Evolutionary conservation across 352 stramenopile species (phyloP).

Genomic region (Globisporangium viniferum): DNA sequence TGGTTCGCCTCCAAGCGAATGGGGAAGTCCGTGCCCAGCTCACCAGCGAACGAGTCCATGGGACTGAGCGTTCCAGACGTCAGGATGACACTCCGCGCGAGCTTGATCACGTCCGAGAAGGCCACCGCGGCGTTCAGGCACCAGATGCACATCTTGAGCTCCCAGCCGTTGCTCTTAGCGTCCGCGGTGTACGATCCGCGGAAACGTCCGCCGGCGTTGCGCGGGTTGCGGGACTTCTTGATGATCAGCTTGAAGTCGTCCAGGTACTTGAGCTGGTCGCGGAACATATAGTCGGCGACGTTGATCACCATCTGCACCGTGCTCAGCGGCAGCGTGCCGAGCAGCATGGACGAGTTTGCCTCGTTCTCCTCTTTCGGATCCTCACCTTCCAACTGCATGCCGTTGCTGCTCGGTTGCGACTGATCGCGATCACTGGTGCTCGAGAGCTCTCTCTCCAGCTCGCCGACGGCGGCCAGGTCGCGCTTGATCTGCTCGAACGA

Average conservation of each 20-base stretch:
- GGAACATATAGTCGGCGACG: slow-evolving; percentile 80
- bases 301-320: slow-evolving; percentile 62
- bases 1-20: slow-evolving; percentile 85
- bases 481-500: slow-evolving; percentile 40
- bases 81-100: slow-evolving; percentile 74
- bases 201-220: slow-evolving; percentile 18
- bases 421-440: slow-evolving; percentile 24
- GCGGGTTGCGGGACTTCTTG: slow-evolving; percentile 28
- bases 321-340: slow-evolving; percentile 51
- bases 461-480: slow-evolving; percentile 41
- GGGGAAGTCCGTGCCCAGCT: slow-evolving; percentile 76
- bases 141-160: slow-evolving; percentile 85
- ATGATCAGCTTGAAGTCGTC: slow-evolving; percentile 81
- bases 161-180: slow-evolving; percentile 29
- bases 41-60: slow-evolving; percentile 85
- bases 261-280: slow-evolving; percentile 72
- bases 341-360: slow-evolving; percentile 19
- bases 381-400: slow-evolving; percentile 16
- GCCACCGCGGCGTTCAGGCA: slow-evolving; percentile 82
- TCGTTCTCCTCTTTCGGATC: slow-evolving; percentile 22
- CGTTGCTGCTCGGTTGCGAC: slow-evolving; percentile 20
- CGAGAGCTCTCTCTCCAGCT: slow-evolving; percentile 57
- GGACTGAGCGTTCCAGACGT: slow-evolving; percentile 83
- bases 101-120: slow-evolving; percentile 69
- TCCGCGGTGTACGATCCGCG: slow-evolving; percentile 17